These are phyloP conservation scores for Trichoderma breve DNA, from an alignment of 2,329 filamentous ascomycete species.

Conservation along the genomic window DNA sequence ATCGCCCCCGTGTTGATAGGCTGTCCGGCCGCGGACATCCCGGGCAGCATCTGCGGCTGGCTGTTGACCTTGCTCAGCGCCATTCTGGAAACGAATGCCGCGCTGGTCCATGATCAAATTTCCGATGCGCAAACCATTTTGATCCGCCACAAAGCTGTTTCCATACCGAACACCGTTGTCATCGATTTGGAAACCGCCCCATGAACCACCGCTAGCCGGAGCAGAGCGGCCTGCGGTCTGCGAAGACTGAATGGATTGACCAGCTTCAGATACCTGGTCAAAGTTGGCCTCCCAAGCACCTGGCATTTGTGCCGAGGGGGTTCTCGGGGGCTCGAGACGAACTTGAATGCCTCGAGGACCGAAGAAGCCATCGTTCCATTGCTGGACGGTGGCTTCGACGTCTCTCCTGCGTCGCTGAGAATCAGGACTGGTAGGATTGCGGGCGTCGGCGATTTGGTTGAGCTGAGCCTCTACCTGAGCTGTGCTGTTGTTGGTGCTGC, in stretches of 20 bases:
- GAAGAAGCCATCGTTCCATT: conserved; percentile 61
- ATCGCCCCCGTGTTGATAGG: background rate
- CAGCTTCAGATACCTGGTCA: conserved; percentile 1
- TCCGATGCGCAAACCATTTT: conserved; percentile 47
- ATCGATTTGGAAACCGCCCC: conserved; percentile 41
- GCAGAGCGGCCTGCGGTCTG: background rate
- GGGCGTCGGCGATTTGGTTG: conserved; percentile 31
- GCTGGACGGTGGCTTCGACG: conserved; percentile 43
- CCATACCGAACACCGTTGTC: conserved; percentile 45
- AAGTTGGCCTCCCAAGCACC: conserved; percentile 26
- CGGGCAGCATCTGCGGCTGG: background rate
- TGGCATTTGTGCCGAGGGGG: conserved; percentile 26
- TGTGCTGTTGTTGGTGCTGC: conserved; percentile 29
- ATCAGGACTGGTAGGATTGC: conserved; percentile 16
- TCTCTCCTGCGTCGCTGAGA: conserved; percentile 29
- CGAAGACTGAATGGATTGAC: background rate
- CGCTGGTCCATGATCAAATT: conserved; percentile 42
- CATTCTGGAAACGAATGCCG: conserved; percentile 34
- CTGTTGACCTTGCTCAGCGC: background rate
- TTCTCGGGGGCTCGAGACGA: conserved; percentile 28
- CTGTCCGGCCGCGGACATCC: conserved; percentile 1
- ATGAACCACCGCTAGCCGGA: conserved; percentile 19
- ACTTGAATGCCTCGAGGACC: conserved; percentile 48
- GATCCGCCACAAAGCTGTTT: conserved; percentile 43
- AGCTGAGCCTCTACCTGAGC: conserved; percentile 43